Evolutionary conservation across 2,329 filamentous ascomycete species (phyloP).

Genomic region (Colletotrichum sp.): DNA sequence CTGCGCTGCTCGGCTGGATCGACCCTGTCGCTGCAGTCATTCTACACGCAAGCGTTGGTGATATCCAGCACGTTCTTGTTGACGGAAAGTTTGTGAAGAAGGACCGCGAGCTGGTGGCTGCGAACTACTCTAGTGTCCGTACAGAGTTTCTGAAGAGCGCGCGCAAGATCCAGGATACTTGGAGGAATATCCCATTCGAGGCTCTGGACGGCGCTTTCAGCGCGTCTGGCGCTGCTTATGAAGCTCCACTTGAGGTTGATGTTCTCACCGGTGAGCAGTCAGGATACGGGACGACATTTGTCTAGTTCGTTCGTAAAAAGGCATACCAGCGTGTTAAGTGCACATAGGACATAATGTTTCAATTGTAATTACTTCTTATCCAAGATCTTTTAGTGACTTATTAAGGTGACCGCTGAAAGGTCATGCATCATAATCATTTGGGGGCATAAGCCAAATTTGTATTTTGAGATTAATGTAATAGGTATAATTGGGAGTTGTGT

Average conservation of each 20-base stretch:
- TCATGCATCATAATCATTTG: neutral
- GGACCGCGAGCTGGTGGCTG: constrained; percentile 39
- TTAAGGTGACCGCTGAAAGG: accelerated
- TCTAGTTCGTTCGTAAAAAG: neutral
- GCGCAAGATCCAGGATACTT: constrained; percentile 32
- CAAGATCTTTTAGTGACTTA: accelerated
- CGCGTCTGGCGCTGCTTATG: neutral
- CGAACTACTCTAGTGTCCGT: constrained; percentile 31
- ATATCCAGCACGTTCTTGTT: constrained; percentile 56
- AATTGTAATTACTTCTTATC: neutral
- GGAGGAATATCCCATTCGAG: constrained; percentile 28
- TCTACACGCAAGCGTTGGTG: constrained; percentile 57
- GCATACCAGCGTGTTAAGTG: neutral
- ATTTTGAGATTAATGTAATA: neutral
- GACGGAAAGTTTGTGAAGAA: constrained; percentile 54
- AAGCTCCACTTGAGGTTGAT: constrained; percentile 4
- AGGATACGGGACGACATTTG: neutral
- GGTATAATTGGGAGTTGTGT: neutral
- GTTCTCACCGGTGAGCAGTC: neutral
- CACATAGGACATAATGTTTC: neutral
- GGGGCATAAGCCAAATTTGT: neutral
- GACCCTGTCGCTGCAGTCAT: constrained; percentile 63
- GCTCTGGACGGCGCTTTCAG: constrained; percentile 28
- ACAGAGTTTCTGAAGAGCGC: constrained; percentile 38
- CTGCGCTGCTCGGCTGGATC: constrained; percentile 56